Base-by-base conservation (phyloP, 139 green algal species). In the Chlamydomonas sphaeroides region DNA sequence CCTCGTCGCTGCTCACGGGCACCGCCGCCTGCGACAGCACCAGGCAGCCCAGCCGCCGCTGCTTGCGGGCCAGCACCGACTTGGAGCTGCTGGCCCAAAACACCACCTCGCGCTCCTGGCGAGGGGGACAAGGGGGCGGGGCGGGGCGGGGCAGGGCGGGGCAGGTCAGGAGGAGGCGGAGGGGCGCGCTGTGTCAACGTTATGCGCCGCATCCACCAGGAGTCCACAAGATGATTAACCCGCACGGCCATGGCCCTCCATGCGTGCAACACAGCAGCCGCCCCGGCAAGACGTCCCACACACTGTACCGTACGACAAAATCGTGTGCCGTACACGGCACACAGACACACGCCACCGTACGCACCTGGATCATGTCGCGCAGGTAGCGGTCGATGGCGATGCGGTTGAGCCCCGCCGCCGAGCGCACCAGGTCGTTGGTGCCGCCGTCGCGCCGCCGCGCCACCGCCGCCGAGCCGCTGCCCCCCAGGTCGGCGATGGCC, bases 1-100 rank as follows among this genome's bases (percentile, higher is more conserved):
- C 38, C 0, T 85, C 86, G n/a, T 92, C 88, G 5, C 65, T 84
- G 5, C 65, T 84, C 6, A 85, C 33, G 1, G 80, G 74, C 32
- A 69, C 63, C 2, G 72, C 28, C 65, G 75, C 41, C 85, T 95
- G 87, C 36, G 67, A 38, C 41, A 93, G 76, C 71, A 93, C 84
- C 59, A 92, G 74, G 2, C 65, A 62, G 26, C 91, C 89, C 45
- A 95, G 53, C 59, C 86, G 48, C 38, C 41, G 51, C 76, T 88
- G 91, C 67, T 66, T 41, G 25, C 85, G 78, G 0, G 70, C 89
- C 71, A 91, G 11, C 38, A 94, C 88, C 26, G 74, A 63, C 74
- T 92, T 92, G 32, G 32, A 81, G 63, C 42, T 66, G 36, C 78
- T 66, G 2, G 87, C 88, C 91, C 91, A 93, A 42, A 90, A 90